Percentiles rank a stretch among this genome's conserved stretches.
phyloP scores from a whole-genome alignment of 2,329 filamentous ascomycete species.

The Talaromyces amestolkiae region DNA sequence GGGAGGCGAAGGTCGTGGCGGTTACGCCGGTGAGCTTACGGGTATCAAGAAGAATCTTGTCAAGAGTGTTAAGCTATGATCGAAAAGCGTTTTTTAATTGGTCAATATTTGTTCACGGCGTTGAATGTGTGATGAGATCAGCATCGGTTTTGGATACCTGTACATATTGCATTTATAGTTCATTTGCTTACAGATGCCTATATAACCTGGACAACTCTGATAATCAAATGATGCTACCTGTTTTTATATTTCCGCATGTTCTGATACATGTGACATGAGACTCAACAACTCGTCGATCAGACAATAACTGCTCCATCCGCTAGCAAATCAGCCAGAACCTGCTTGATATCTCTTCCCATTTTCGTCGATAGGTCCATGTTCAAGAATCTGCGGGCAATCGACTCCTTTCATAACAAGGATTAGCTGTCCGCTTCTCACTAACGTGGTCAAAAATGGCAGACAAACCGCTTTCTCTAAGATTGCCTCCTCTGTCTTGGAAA shows the following conservation, averaged over 20 bases:
- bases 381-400: constrained; percentile 59
- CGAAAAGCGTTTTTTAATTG: neutral
- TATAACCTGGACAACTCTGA: neutral
- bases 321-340: constrained; percentile 8
- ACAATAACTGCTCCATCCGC: neutral
- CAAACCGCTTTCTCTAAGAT: constrained; percentile 66
- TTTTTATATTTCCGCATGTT: neutral
- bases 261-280: neutral
- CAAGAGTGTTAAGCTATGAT: constrained; percentile 85
- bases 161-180: constrained; percentile 12
- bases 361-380: constrained; percentile 38
- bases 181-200: neutral
- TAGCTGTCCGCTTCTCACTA: neutral
- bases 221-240: neutral
- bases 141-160: constrained; percentile 1
- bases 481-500: constrained; percentile 63
- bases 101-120: neutral
- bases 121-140: neutral
- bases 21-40: constrained; percentile 86
- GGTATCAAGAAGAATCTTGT: constrained; percentile 94
- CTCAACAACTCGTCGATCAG: neutral
- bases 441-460: constrained; percentile 3
- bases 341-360: neutral
- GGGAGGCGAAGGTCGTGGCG: constrained; percentile 76
- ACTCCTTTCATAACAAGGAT: constrained; percentile 40